Conservation (phyloP, 805 yeast genomes). For the Wickerhamomyces canadensis region DNA sequence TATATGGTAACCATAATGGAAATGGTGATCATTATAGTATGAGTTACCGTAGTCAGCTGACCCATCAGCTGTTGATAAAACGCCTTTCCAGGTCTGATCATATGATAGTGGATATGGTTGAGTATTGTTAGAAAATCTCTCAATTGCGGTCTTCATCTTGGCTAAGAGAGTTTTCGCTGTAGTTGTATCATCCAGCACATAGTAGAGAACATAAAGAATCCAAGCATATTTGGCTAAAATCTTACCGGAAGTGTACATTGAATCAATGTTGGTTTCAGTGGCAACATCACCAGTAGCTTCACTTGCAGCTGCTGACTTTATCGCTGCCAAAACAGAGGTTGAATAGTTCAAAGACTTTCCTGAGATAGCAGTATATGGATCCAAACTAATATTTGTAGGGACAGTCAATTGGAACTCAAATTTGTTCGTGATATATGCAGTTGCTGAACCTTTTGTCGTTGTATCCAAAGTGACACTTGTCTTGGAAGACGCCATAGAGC, state of each 20-base stretch:
- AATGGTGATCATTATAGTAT: slow-evolving; percentile 70
- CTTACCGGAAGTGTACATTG: slow-evolving; percentile 91
- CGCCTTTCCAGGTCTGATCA: slow-evolving; percentile 75
- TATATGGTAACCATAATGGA: slow-evolving; percentile 71
- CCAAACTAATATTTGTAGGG: slow-evolving; percentile 40
- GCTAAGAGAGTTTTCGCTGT: slow-evolving; percentile 49
- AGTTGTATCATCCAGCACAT: slow-evolving; percentile 49
- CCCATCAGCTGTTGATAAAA: slow-evolving; percentile 60
- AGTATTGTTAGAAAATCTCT: slow-evolving; percentile 59
- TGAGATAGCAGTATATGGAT: slow-evolving; percentile 33
- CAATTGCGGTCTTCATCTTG: slow-evolving; percentile 61
- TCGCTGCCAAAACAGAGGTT: slow-evolving; percentile 22
- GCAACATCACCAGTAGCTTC: slow-evolving; percentile 36
- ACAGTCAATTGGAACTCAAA: slow-evolving; percentile 38
- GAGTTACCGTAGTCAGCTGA: slow-evolving; percentile 69
- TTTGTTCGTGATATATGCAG: slow-evolving; percentile 36
- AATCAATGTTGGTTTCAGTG: slow-evolving; percentile 53
- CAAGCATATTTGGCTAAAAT: slow-evolving; percentile 86
- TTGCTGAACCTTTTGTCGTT: slow-evolving; percentile 43
- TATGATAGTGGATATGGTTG: slow-evolving; percentile 74
- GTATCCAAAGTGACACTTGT: slow-evolving; percentile 39
- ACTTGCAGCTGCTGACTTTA: slow-evolving; percentile 28
- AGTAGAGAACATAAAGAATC: slow-evolving; percentile 67
- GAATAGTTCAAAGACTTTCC: slow-evolving; percentile 26
- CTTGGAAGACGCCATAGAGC: slow-evolving; percentile 22